Evolutionary conservation across 140 eudicot genomes (phyloP).

Genomic region (Stevia rebaudiana): DNA sequence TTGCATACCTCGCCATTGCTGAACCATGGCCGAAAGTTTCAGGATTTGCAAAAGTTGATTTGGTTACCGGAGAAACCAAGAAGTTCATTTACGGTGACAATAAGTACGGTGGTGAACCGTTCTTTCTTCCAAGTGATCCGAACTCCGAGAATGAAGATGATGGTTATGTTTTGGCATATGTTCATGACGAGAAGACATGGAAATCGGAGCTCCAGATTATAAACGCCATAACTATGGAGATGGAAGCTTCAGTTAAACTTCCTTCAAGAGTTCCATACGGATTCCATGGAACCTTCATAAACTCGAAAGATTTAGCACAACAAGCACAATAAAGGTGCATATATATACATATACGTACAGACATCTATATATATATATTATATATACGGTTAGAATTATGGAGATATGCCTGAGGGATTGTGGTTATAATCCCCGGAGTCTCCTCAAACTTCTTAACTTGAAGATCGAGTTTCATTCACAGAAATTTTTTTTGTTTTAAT

Average conservation of each 20-base stretch:
- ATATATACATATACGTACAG: background rate
- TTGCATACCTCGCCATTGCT: conserved; percentile 51
- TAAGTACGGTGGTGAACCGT: conserved; percentile 53
- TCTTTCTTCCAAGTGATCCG: conserved; percentile 29
- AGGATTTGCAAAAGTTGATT: conserved; percentile 49
- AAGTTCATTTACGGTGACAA: conserved; percentile 37
- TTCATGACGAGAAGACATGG: conserved; percentile 50
- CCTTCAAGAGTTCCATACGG: conserved; percentile 65
- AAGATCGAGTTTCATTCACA: background rate
- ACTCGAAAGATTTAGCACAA: conserved; percentile 33
- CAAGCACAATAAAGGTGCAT: conserved; percentile 30
- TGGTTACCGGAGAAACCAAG: conserved; percentile 30
- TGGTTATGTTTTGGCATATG: conserved; percentile 44
- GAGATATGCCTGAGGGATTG: conserved; percentile 32
- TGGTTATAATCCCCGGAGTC: conserved; percentile 36
- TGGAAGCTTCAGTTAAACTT: conserved; percentile 47
- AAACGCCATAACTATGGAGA: conserved; percentile 37
- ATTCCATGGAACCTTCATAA: conserved; percentile 61
- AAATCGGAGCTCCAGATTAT: conserved; percentile 45
- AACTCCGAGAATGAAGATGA: conserved; percentile 38
- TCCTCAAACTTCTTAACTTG: conserved; percentile 14
- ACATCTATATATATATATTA: background rate
- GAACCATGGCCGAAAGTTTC: conserved; percentile 73
- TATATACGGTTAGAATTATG: background rate
- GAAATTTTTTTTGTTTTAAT: background rate